Base-by-base conservation (phyloP, 1,284 basidiomycete species). In the Fomitopsis betulina region DNA sequence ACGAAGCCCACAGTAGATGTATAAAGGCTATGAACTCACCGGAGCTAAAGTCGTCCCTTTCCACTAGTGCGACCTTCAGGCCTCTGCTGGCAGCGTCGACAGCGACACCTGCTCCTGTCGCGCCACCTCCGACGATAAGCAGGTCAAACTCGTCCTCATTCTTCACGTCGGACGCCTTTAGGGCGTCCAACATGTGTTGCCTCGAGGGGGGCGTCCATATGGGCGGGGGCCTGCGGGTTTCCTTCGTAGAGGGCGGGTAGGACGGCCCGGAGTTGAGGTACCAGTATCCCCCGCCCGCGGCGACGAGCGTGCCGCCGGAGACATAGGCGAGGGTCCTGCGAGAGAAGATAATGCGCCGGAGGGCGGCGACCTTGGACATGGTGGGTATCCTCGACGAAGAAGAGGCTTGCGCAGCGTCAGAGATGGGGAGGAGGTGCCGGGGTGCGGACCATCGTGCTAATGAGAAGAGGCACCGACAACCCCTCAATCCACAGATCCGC, bases 51-150 rank as follows among this genome's bases (percentile, higher is more conserved):
- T 99, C 96, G 68, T 94, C 92, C 50, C 94, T 79, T 72, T 99
- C 96, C 2, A 98, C 95, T 63, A 98, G 77, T 0, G 94, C 96
- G 21, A 98, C 95, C 70, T 87, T 93, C 60, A 99, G 80, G 0
- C 96, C 96, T 58, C 96, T 80, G 66, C 87, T 93, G 12, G 91
- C 94, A 33, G 96, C 96, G 73, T 99, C 96, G 27, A 98, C 83
- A 5, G 95, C 96, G 6, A 95, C 89, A 58, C 96, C 96, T 0
- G 95, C 89, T 47, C 96, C 96, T 0, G 95, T 98, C 2, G 96
- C 96, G 42, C 96, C 96, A 53, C 96, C 96, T 23, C 96, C 92
- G 55, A 98, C 86, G 61, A 98, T 77, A 42, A 97, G 79, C 61
- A 98, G 75, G 70, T 94, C 94, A 62, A 91, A 90, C 65, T 85